Base-by-base conservation (phyloP, 805 yeast species). In the Barnettozyma siamensis region DNA sequence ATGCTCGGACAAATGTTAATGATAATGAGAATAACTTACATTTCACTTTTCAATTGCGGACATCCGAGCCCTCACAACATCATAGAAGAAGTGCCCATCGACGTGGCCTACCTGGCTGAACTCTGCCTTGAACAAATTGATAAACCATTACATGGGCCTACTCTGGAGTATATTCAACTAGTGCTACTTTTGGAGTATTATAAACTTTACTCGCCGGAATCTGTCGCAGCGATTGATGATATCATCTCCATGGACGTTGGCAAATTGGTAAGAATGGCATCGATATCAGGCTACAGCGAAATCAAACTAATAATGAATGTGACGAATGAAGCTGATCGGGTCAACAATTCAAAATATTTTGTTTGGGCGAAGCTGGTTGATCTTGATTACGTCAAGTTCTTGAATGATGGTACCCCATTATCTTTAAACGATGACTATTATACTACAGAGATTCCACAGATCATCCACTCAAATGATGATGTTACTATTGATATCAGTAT, bases 331-430 rank as follows among this genome's bases (percentile, higher is more conserved):
- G 13, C 7, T 7, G 31, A 28, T 5, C 20, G 15, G 9, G n/a
- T 29, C 7, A 18, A 26, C 13, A 38, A 33, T 33, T 24, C 36
- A 3, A 42, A 40, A 12, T 33, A 43, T 1, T 33, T 37, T 17
- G 28, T 46, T 3, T 46, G 53, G 50, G 35, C 35, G 11, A 28
- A 31, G 10, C 27, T 42, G 5, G 5, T 46, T 35, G 53, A 49
- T 7, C 29, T 49, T 5, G 50, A 46, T 29, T 20, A 34, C 18
- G 21, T 43, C 19, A 46, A 48, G 16, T 49, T 46, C 30, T n/a
- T 49, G 16, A 46, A 44, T 31, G 53, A 49, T 28, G 50, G 53
- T 0, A 38, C 47, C 2, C 48, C 53, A 8, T 28, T 49, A n/a
- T 40, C 47, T 7, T 23, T 49, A 7, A 28, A 21, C 12, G 31